Percentiles rank a stretch among this genome's conserved stretches.
phyloP scores from a whole-genome alignment of 805 yeast genomes.

The Candida maris region DNA sequence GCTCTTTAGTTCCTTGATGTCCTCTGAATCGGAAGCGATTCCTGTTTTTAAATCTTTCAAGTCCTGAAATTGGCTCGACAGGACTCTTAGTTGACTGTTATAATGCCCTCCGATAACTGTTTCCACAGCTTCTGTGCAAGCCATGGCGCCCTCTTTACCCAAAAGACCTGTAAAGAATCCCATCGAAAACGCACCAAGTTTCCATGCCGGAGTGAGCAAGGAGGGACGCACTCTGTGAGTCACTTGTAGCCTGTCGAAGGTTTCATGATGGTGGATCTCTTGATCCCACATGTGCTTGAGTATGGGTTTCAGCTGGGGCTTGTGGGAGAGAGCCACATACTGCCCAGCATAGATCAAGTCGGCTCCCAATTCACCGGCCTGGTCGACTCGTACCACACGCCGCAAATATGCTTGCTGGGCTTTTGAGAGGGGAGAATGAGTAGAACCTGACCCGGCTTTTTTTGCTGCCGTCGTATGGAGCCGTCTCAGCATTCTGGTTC shows the following conservation, averaged over 20 bases:
- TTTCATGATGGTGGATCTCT: conserved; percentile 83
- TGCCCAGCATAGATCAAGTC: conserved; percentile 92
- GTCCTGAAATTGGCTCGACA: conserved; percentile 62
- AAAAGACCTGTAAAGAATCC: conserved; percentile 84
- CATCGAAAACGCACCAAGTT: conserved; percentile 78
- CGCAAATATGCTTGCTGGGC: conserved; percentile 73
- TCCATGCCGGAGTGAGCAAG: conserved; percentile 89
- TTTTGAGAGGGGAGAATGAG: conserved; percentile 27
- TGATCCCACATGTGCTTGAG: conserved; percentile 98
- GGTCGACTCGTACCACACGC: conserved; percentile 84
- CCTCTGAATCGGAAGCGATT: conserved; percentile 41
- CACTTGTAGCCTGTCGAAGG: conserved; percentile 75
- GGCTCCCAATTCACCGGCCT: conserved; percentile 98
- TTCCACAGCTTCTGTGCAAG: conserved; percentile 98
- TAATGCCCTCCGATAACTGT: conserved; percentile 97
- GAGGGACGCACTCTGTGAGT: conserved; percentile 87
- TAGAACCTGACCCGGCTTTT: conserved; percentile 14
- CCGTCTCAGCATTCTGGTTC: conserved; percentile 14
- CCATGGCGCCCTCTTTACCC: conserved; percentile 97
- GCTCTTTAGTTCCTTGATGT: conserved; percentile 53
- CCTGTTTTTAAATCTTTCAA: conserved; percentile 32
- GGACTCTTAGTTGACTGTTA: conserved; percentile 78
- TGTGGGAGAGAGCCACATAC: conserved; percentile 63
- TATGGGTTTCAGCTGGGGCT: conserved; percentile 74
- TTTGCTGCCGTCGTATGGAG: conserved; percentile 17